Evolutionary conservation across 2,329 filamentous ascomycete genomes (phyloP).

Genomic region (Fusarium austroafricanum): DNA sequence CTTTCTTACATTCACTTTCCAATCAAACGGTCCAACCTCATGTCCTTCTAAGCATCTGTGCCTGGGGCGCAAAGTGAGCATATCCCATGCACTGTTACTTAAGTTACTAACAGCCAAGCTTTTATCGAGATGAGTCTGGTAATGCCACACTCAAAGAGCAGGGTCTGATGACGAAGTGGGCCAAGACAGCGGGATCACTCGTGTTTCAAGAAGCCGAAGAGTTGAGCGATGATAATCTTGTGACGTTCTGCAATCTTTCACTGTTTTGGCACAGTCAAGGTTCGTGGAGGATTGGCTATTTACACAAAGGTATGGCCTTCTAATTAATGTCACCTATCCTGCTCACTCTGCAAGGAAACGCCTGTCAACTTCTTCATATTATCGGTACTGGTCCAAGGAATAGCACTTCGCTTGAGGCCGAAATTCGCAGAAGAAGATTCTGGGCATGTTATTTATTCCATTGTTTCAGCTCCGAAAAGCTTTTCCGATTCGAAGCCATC

Average conservation of each 20-base stretch:
- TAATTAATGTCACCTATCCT: accelerated
- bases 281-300: slow-evolving; percentile 35
- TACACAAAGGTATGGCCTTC: slow-evolving; percentile 24
- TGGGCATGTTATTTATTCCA: slow-evolving; percentile 12
- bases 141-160: background rate
- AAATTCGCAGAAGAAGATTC: accelerated
- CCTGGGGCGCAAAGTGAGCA: slow-evolving; percentile 39
- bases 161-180: slow-evolving; percentile 20
- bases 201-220: slow-evolving; percentile 31
- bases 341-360: slow-evolving; percentile 13
- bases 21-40: background rate
- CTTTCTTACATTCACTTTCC: background rate
- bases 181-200: slow-evolving; percentile 15
- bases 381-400: background rate
- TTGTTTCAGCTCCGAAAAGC: background rate
- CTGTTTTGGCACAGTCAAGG: slow-evolving; percentile 42
- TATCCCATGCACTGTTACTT: too few species aligned
- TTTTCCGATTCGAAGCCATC: background rate
- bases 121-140: slow-evolving; percentile 11
- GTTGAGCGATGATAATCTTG: slow-evolving; percentile 25
- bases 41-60: slow-evolving; percentile 28
- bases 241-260: slow-evolving; percentile 32
- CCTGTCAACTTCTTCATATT: slow-evolving; percentile 30
- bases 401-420: background rate
- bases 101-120: background rate